These are phyloP conservation scores for Hygrophorus pudorinus DNA, from an alignment of 768 basidiomycete species.

Conservation along the genomic window DNA sequence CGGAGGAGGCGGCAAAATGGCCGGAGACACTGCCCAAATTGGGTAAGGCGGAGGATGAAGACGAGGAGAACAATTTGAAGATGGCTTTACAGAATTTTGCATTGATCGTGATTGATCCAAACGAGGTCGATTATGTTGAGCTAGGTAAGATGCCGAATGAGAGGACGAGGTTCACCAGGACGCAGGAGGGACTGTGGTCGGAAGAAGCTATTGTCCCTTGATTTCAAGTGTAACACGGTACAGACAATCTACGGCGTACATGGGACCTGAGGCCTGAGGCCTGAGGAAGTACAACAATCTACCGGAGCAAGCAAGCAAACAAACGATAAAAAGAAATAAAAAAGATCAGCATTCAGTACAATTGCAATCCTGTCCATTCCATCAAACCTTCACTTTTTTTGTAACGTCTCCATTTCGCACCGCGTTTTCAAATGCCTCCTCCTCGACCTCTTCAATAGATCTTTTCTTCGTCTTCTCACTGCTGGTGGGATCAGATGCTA, in stretches of 20 bases:
- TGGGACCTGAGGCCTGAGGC: too few species aligned
- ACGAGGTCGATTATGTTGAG: slow-evolving; percentile 60
- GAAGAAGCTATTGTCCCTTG: slow-evolving; percentile 60
- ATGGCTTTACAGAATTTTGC: slow-evolving; percentile 59
- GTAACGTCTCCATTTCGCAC: slow-evolving; percentile 21
- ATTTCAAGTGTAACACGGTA: background rate
- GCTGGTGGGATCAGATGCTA: slow-evolving; percentile 13
- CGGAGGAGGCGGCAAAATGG: slow-evolving; percentile 55
- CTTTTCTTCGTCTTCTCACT: slow-evolving; percentile 24
- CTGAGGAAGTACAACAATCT: background rate
- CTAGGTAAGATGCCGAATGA: slow-evolving; percentile 46
- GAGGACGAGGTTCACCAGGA: slow-evolving; percentile 44
- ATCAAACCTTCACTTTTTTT: slow-evolving; percentile 33
- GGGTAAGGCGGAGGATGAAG: slow-evolving; percentile 29
- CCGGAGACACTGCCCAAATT: slow-evolving; percentile 33
- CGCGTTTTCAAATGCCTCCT: slow-evolving; percentile 1
- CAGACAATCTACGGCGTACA: background rate
- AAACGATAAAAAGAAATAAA: background rate
- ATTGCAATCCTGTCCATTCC: background rate
- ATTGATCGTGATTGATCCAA: slow-evolving; percentile 61
- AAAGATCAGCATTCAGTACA: background rate
- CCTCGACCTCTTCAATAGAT: slow-evolving; percentile 20
- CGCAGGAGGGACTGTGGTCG: slow-evolving; percentile 35
- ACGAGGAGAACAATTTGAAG: slow-evolving; percentile 37
- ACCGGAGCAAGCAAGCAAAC: background rate